Conservation (phyloP, 257 asterid genomes). For the Fraxinus quadrangulata region DNA sequence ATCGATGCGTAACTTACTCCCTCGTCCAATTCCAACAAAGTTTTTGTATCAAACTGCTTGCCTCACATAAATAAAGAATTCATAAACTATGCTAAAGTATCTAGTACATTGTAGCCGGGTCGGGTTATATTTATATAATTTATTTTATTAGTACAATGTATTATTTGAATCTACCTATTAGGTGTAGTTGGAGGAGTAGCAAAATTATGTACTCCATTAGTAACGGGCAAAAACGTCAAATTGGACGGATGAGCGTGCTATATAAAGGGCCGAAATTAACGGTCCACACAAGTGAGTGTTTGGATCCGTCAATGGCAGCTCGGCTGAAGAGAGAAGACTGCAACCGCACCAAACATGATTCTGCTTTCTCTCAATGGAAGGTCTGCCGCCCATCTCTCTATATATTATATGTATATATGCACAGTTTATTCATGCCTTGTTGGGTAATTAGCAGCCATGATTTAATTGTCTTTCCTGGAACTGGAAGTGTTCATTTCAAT, state of each 20-base stretch:
- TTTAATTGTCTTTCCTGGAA: not conserved
- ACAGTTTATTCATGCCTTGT: not conserved
- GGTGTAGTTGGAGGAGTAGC: not conserved
- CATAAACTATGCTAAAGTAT: too few species aligned
- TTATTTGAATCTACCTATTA: not conserved
- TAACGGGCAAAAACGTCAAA: not conserved
- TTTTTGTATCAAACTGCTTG: not conserved
- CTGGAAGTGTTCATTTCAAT: not conserved
- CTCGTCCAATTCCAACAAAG: not conserved
- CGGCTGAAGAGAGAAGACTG: constrained; percentile 75
- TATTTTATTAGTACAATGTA: not conserved
- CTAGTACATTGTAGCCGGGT: not conserved
- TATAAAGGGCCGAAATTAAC: constrained; percentile 10
- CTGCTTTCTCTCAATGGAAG: constrained; percentile 90
- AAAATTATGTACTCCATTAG: not conserved
- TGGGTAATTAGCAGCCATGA: not conserved
- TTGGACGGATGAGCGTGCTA: not conserved
- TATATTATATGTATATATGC: not conserved
- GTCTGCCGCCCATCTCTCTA: constrained; percentile 27
- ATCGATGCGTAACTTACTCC: not conserved
- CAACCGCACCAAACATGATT: constrained; percentile 74
- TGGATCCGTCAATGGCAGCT: constrained; percentile 15
- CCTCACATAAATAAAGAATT: too few species aligned
- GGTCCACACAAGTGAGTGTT: not conserved
- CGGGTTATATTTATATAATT: not conserved